Evolutionary conservation across 768 basidiomycete genomes (phyloP), one percentile per base, ranked within the genome.

Genomic region (Agrocybe praecox): DNA sequence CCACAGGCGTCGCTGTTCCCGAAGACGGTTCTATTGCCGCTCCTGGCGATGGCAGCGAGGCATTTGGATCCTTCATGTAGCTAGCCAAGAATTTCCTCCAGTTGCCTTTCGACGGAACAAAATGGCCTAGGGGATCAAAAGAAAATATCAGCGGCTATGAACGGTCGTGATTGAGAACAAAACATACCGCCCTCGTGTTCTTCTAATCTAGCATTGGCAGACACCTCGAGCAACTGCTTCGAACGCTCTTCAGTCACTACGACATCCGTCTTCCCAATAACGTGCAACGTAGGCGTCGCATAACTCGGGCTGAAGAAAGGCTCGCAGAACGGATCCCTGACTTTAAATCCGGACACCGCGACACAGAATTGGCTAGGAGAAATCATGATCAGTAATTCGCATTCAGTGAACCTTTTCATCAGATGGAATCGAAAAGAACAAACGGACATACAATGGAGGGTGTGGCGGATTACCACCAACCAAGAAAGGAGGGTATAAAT

Each of bases 181-280:
- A n/a, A 59, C 86, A 26, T 55, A 92, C 93, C 93, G 52, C 93
- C 93, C 22, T 85, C 84, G 55, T 95, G 93, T 61, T 79, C 80
- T 66, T 91, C 91, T 9, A 94, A 80, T 11, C 92, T 80, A 26
- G 78, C 76, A 46, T 81, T 80, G 1, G 67, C 64, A 24, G 88
- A 88, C 10, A 82, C 71, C 7, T 78, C 75, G 15, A 90, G 69
- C 6, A 94, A 72, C 15, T 69, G 66, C 57, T 77, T 77, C 0
- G 90, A 83, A 29, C 92, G 81, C 65, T 92, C 90, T 67, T 83
- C 81, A 11, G 80, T 67, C 11, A 95, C 89, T 21, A 96, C 80
- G 11, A 90, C 80, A 61, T 95, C 93, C 36, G 76, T 90, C 62
- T 74, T 79, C n/a, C 93, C 93, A 8, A 92, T 70, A 15, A 94